These are phyloP conservation scores for Aspergillus nidulans DNA, from an alignment of 495 filamentous ascomycete species.

Conservation along the genomic window DNA sequence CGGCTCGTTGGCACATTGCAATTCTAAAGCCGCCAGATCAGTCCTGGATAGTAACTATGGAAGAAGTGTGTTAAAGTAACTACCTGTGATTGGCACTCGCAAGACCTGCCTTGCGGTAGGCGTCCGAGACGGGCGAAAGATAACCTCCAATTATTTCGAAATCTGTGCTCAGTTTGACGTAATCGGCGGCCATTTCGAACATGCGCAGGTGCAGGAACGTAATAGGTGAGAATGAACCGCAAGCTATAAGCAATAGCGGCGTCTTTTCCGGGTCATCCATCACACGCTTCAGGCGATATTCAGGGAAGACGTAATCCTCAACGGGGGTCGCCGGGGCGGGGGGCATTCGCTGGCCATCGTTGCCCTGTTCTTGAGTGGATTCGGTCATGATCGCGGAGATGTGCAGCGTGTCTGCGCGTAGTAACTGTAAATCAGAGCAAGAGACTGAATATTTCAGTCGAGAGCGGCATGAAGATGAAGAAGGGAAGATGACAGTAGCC, in stretches of 20 bases:
- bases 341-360: slow-evolving; percentile 27
- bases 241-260: slow-evolving; percentile 79
- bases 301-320: slow-evolving; percentile 69
- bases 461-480: not conserved
- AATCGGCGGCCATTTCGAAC: slow-evolving; percentile 89
- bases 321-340: slow-evolving; percentile 27
- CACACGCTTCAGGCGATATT: slow-evolving; percentile 60
- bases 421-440: not conserved
- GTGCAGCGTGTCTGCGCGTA: not conserved
- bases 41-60: not conserved
- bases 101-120: slow-evolving; percentile 87
- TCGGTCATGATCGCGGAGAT: slow-evolving; percentile 24
- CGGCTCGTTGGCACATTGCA: slow-evolving; percentile 73
- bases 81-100: slow-evolving; percentile 70
- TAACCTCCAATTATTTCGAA: slow-evolving; percentile 86
- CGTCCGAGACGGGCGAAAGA: slow-evolving; percentile 73
- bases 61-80: slow-evolving; percentile 11
- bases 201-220: slow-evolving; percentile 88
- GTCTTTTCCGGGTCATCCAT: slow-evolving; percentile 66
- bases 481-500: slow-evolving; percentile 1
- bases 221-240: slow-evolving; percentile 80
- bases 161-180: slow-evolving; percentile 72
- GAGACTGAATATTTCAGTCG: not conserved
- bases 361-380: slow-evolving; percentile 28
- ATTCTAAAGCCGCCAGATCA: slow-evolving; percentile 29